These are phyloP conservation scores for Calendula officinalis DNA, from an alignment of 129 eudicot species.

Conservation along the genomic window DNA sequence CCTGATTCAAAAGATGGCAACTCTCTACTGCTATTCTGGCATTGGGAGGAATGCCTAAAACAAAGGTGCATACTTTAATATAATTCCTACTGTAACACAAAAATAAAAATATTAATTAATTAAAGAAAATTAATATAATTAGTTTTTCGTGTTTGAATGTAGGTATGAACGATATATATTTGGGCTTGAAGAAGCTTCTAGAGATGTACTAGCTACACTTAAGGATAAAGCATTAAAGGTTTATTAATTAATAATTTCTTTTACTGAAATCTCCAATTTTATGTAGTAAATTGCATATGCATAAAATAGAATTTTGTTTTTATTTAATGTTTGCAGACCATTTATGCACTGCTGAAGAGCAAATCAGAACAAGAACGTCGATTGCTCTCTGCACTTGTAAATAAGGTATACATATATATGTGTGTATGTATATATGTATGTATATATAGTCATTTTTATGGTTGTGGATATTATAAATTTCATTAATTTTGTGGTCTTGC, in stretches of 20 bases:
- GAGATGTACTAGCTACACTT: conserved; percentile 72
- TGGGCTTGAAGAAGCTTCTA: conserved; percentile 93
- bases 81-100: not conserved
- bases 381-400: conserved; percentile 81
- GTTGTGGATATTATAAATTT: conserved; percentile 10
- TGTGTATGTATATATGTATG: too few species aligned
- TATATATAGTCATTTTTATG: not conserved
- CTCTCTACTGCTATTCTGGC: conserved; percentile 83
- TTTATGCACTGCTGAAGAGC: conserved; percentile 69
- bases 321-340: conserved; percentile 48
- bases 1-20: conserved; percentile 88
- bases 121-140: not conserved
- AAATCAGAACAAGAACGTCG: conserved; percentile 98
- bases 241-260: not conserved
- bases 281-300: not conserved
- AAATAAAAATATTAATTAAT: not conserved
- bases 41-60: conserved; percentile 97
- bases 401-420: conserved; percentile 50
- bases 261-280: not conserved
- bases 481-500: conserved; percentile 28
- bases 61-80: conserved; percentile 55
- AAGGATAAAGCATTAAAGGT: conserved; percentile 95
- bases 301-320: not conserved
- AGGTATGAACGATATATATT: conserved; percentile 80
- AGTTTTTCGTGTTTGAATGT: conserved; percentile 23